Percentiles rank a stretch among this genome's conserved stretches.
Evolutionary conservation across 805 yeast species (phyloP).

Genomic region (Ogataea degrootiae): DNA sequence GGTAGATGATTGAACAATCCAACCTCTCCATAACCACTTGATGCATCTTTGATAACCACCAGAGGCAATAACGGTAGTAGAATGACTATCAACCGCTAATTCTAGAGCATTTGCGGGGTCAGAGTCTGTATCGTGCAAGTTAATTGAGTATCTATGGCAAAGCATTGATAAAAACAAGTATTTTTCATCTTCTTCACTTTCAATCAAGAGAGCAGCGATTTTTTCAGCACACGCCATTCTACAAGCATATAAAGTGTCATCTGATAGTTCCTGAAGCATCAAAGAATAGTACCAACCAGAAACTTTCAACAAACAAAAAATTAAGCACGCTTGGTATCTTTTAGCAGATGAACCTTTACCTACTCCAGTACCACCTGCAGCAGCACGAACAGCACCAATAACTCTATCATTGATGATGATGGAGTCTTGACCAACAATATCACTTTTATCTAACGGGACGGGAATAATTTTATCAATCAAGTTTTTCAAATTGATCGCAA

Average conservation of each 20-base stretch:
- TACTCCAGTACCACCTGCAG: slow-evolving; percentile 77
- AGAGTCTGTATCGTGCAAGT: slow-evolving; percentile 55
- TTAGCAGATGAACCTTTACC: slow-evolving; percentile 53
- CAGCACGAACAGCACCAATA: slow-evolving; percentile 54
- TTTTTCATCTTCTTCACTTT: slow-evolving; percentile 51
- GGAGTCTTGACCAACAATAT: slow-evolving; percentile 52
- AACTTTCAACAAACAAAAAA: slow-evolving; percentile 72
- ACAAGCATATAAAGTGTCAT: slow-evolving; percentile 55
- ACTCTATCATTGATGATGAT: slow-evolving; percentile 56
- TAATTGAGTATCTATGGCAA: slow-evolving; percentile 68
- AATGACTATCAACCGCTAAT: slow-evolving; percentile 80
- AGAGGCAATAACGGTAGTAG: slow-evolving; percentile 70
- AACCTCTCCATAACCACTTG: slow-evolving; percentile 90
- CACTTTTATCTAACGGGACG: slow-evolving; percentile 47
- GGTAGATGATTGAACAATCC: slow-evolving; percentile 72
- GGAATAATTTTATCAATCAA: slow-evolving; percentile 72
- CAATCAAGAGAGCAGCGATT: slow-evolving; percentile 67
- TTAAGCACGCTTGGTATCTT: slow-evolving; percentile 62
- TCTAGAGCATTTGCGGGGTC: slow-evolving; percentile 74
- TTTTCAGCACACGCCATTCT: slow-evolving; percentile 70
- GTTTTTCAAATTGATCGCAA: slow-evolving; percentile 68
- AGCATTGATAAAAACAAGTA: slow-evolving; percentile 70
- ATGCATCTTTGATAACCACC: slow-evolving; percentile 82
- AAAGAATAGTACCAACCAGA: slow-evolving; percentile 71
- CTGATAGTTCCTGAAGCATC: slow-evolving; percentile 56